These are phyloP conservation scores for Poa pratensis DNA, from an alignment of 176 grass and related monocot species.

Conservation along the genomic window DNA sequence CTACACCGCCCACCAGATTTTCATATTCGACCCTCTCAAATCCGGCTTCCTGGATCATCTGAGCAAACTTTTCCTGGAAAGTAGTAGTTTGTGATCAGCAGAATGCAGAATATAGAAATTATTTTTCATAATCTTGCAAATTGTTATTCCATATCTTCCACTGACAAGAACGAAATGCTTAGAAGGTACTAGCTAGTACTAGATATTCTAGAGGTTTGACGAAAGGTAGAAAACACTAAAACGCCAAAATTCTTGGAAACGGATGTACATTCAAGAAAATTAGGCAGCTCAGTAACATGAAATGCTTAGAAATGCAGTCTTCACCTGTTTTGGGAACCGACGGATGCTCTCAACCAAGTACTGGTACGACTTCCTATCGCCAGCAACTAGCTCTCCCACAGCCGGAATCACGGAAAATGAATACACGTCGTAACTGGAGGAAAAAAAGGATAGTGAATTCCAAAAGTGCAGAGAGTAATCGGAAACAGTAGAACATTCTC, in stretches of 20 bases:
- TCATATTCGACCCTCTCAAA: constrained; percentile 90
- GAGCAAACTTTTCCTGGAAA: constrained; percentile 78
- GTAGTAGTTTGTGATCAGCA: constrained; percentile 20
- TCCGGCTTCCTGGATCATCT: constrained; percentile 89
- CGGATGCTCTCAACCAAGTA: constrained; percentile 96
- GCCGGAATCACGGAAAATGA: constrained; percentile 95
- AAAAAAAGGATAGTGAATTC: background rate
- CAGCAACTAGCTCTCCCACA: constrained; percentile 82
- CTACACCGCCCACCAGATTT: constrained; percentile 92
- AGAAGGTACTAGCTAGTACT: background rate
- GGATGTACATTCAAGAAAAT: background rate
- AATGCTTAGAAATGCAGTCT: background rate
- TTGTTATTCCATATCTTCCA: background rate
- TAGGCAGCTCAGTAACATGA: background rate
- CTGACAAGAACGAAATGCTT: background rate
- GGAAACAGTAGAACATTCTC: background rate
- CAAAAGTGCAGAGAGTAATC: background rate
- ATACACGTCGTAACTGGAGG: constrained; percentile 80
- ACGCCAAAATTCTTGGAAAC: background rate
- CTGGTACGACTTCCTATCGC: constrained; percentile 81
- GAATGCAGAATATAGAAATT: constrained; percentile 2
- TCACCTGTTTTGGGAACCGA: constrained; percentile 85
- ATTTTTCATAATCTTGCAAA: background rate
- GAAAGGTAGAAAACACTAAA: constrained; percentile 16
- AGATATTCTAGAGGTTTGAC: background rate